Conservation (phyloP, 2,329 filamentous ascomycete species). For the Phaeophleospora eucalypticola region DNA sequence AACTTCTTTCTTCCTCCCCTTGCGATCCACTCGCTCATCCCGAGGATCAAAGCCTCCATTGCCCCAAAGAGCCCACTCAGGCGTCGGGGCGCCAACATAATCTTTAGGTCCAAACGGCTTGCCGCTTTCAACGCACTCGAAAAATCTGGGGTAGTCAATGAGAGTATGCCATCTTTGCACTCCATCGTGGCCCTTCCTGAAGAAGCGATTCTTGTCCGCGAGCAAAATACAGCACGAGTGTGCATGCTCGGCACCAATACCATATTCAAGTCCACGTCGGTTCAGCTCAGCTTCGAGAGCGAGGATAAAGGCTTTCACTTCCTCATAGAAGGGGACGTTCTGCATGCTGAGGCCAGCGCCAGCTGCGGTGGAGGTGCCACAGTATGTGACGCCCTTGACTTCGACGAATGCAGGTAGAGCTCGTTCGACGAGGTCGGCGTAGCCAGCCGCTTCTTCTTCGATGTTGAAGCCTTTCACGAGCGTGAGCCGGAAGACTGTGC, state of each 20-base stretch:
- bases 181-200: constrained; percentile 57
- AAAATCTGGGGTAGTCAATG: constrained; percentile 89
- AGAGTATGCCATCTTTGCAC: constrained; percentile 68
- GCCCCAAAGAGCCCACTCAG: constrained; percentile 93
- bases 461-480: constrained; percentile 98
- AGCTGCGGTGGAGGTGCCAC: constrained; percentile 80
- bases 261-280: constrained; percentile 71
- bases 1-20: constrained; percentile 51
- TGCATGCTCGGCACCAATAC: constrained; percentile 89
- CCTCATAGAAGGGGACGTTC: constrained; percentile 94
- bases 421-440: constrained; percentile 81
- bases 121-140: constrained; percentile 70
- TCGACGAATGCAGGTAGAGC: constrained; percentile 90
- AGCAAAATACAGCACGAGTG: constrained; percentile 91
- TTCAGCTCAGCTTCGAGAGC: constrained; percentile 67
- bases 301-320: constrained; percentile 77
- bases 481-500: constrained; percentile 90
- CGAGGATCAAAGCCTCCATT: constrained; percentile 90
- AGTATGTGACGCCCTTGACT: constrained; percentile 95
- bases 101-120: constrained; percentile 73
- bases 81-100: constrained; percentile 79
- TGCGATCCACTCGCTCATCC: constrained; percentile 81
- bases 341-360: constrained; percentile 90
- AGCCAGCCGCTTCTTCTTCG: constrained; percentile 85
- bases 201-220: constrained; percentile 72